phyloP scores from a whole-genome alignment of 2,329 filamentous ascomycete species.

The Pezicula neosporulosa region DNA sequence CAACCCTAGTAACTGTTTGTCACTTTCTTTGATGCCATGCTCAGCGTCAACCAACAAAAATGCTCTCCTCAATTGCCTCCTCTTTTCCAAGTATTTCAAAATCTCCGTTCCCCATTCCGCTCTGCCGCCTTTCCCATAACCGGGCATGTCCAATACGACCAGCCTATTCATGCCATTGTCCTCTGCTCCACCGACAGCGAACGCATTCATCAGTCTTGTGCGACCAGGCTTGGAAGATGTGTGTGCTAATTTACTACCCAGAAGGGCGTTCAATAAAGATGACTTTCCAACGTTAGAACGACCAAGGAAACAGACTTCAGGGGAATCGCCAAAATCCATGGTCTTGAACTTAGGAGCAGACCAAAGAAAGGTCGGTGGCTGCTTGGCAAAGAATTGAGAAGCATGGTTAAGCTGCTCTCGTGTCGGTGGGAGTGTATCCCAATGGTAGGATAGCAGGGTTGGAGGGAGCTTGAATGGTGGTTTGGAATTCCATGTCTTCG shows the following conservation, averaged over 20 bases:
- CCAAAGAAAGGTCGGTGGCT: conserved; percentile 54
- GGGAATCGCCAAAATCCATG: conserved; percentile 43
- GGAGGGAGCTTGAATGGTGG: conserved; percentile 2
- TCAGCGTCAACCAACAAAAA: conserved; percentile 63
- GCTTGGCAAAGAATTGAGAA: conserved; percentile 39
- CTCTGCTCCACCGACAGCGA: conserved; percentile 47
- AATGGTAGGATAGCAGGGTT: conserved; percentile 39
- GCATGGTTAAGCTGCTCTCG: conserved; percentile 39
- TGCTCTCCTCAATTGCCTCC: conserved; percentile 55
- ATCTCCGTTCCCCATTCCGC: conserved; percentile 64
- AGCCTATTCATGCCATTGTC: conserved; percentile 31
- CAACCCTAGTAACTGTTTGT: conserved; percentile 52
- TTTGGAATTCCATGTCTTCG: background rate
- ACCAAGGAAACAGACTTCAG: conserved; percentile 53
- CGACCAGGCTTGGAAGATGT: conserved; percentile 57
- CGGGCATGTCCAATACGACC: conserved; percentile 67
- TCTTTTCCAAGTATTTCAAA: conserved; percentile 60
- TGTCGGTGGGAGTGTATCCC: conserved; percentile 44
- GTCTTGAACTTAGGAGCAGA: conserved; percentile 56
- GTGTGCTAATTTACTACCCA: conserved; percentile 46
- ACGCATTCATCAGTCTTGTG: conserved; percentile 65
- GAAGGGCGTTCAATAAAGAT: conserved; percentile 61
- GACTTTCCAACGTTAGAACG: conserved; percentile 71
- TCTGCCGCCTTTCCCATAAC: conserved; percentile 61
- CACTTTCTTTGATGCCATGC: conserved; percentile 60